phyloP scores from a whole-genome alignment of 2,329 filamentous ascomycete species.

The Apiospora hydei region DNA sequence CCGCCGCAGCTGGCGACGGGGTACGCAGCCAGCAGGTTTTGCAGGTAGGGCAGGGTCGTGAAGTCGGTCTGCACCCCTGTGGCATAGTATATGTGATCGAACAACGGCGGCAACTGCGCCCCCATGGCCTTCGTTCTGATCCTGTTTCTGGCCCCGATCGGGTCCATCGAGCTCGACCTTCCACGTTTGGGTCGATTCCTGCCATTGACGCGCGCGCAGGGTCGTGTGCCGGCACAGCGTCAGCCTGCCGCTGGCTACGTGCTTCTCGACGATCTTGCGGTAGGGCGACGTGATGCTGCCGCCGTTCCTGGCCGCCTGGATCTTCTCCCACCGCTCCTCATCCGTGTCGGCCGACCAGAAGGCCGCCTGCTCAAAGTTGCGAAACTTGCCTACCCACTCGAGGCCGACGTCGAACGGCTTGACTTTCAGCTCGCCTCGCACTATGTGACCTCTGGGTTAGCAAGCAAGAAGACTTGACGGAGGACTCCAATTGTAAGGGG shows the following conservation, averaged over 20 bases:
- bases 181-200: constrained; percentile 56
- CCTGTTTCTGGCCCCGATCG: constrained; percentile 43
- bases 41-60: constrained; percentile 64
- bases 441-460: neutral
- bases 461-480: neutral
- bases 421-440: constrained; percentile 65
- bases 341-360: constrained; percentile 82
- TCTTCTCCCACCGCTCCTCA: constrained; percentile 70
- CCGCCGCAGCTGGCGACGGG: constrained; percentile 71
- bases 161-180: constrained; percentile 33
- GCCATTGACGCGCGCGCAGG: constrained; percentile 60
- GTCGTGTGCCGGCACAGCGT: constrained; percentile 64
- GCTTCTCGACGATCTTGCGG: constrained; percentile 69
- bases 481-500: neutral
- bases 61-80: constrained; percentile 75
- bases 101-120: constrained; percentile 50
- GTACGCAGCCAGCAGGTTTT: constrained; percentile 63
- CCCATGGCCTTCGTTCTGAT: constrained; percentile 44
- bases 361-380: constrained; percentile 76
- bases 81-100: constrained; percentile 77
- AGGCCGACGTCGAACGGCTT: constrained; percentile 83
- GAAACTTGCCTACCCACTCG: constrained; percentile 83
- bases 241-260: constrained; percentile 59
- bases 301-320: constrained; percentile 71
- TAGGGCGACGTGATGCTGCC: constrained; percentile 79